Evolutionary conservation across 78 protist genomes (phyloP).

Genomic region (Polysphondylium violaceum): DNA sequence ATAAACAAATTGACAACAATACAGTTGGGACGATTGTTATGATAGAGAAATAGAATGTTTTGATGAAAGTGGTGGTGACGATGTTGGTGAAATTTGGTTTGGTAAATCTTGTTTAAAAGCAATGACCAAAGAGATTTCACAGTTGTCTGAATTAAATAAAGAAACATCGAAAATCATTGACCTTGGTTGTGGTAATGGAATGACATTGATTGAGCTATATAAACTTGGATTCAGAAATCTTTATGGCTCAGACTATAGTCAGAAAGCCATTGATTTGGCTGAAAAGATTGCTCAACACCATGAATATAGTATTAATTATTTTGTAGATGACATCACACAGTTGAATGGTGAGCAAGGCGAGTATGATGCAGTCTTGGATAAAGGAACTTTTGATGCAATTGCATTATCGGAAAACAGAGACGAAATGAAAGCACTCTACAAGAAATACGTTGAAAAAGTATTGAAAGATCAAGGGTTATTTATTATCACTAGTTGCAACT

Average conservation of each 20-base stretch:
- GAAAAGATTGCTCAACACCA: conserved; percentile 35
- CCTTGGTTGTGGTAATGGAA: conserved; percentile 80
- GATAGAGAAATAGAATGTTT: conserved; percentile 66
- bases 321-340: conserved; percentile 64
- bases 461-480: conserved; percentile 23
- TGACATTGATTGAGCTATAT: conserved; percentile 51
- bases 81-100: conserved; percentile 83
- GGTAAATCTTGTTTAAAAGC: conserved; percentile 64
- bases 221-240: conserved; percentile 76
- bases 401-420: conserved; percentile 58
- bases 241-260: conserved; percentile 75
- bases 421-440: conserved; percentile 21
- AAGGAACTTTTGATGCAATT: conserved; percentile 84
- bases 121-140: conserved; percentile 48
- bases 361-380: conserved; percentile 63
- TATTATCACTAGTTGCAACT: conserved; percentile 78
- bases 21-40: conserved; percentile 76
- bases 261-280: conserved; percentile 64
- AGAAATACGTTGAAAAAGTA: background rate
- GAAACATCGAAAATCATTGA: conserved; percentile 42
- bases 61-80: conserved; percentile 57
- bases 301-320: conserved; percentile 19
- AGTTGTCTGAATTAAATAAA: conserved; percentile 22
- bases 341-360: conserved; percentile 7
- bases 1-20: too few relatives aligned